These are phyloP conservation scores for Gossypium gossypioides DNA, from an alignment of 441 rosid genomes.

Conservation along the genomic window DNA sequence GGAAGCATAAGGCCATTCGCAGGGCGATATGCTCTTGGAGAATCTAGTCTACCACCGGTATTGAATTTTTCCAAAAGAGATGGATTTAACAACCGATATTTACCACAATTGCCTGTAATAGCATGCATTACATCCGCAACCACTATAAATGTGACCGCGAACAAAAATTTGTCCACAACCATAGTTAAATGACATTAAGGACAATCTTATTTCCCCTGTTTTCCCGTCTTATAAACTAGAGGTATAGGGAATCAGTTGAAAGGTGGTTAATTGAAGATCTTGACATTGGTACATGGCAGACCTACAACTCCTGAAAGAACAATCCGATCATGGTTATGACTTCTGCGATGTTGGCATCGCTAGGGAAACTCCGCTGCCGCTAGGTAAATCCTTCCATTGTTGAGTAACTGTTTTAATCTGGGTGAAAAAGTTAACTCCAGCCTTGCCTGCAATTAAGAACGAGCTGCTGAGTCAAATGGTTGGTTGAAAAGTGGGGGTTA, in stretches of 20 bases:
- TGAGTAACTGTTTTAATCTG: constrained; percentile 86
- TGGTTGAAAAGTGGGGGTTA: not conserved
- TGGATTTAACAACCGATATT: no score
- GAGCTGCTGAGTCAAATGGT: not conserved
- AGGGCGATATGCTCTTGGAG: no score
- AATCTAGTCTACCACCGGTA: no score
- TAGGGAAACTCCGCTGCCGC: constrained; percentile 51
- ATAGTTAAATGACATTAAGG: not conserved
- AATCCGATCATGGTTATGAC: constrained; percentile 15
- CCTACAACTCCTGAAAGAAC: not conserved
- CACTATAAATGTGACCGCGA: not conserved
- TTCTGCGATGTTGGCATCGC: constrained; percentile 94
- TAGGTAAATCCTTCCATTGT: constrained; percentile 83
- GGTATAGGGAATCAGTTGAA: not conserved
- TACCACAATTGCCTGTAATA: no score
- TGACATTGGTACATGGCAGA: constrained; percentile 14
- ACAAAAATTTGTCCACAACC: not conserved
- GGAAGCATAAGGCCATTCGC: no score
- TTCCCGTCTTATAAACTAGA: not conserved
- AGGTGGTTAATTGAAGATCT: not conserved
- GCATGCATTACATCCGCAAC: not conserved
- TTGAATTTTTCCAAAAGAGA: no score
- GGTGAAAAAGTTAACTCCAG: constrained; percentile 81
- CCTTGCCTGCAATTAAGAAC: constrained; percentile 52
- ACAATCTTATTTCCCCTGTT: not conserved